Evolutionary conservation across 2,329 filamentous ascomycete species (phyloP).

Genomic region (Ceratocystiopsis sp.): DNA sequence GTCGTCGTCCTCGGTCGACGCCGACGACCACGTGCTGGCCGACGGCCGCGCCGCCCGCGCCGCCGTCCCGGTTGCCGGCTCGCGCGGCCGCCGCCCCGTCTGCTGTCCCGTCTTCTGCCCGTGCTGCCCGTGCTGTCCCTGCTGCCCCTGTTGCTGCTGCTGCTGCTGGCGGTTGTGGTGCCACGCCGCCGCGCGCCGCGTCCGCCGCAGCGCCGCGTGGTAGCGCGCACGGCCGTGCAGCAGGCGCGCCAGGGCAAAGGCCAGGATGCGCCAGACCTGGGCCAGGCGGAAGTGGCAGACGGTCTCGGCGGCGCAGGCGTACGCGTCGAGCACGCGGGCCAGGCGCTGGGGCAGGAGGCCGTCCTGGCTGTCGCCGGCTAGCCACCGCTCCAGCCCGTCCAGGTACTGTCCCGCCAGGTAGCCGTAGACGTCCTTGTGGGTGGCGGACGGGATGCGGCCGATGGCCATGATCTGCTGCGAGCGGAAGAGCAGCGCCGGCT

Average conservation of each 20-base stretch:
- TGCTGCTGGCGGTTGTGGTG: too few relatives aligned
- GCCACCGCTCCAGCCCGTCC: conserved; percentile 29
- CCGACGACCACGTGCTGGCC: not conserved
- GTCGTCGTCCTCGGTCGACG: not conserved
- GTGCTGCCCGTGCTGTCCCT: too few relatives aligned
- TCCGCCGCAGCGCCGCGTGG: conserved; percentile 33
- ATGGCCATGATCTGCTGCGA: conserved; percentile 47
- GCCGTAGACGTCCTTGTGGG: conserved; percentile 33
- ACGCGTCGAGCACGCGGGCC: conserved; percentile 33
- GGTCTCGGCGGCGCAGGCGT: conserved; percentile 38
- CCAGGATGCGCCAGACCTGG: conserved; percentile 46
- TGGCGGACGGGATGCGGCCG: conserved; percentile 35
- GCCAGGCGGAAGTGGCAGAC: conserved; percentile 41
- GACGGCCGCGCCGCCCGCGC: too few relatives aligned
- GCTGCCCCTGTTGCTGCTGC: not conserved
- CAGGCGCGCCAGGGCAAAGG: conserved; percentile 37
- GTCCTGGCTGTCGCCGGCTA: conserved; percentile 21
- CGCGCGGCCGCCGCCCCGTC: too few relatives aligned
- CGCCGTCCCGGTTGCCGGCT: too few relatives aligned
- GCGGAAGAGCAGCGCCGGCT: conserved; percentile 37
- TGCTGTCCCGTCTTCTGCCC: too few relatives aligned
- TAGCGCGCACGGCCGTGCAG: conserved; percentile 37
- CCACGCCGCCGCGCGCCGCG: not conserved
- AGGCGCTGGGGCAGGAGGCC: conserved; percentile 29
- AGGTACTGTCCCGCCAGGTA: conserved; percentile 41